Conservation (phyloP, 345 rosid species). For the Brassica carinata region DNA sequence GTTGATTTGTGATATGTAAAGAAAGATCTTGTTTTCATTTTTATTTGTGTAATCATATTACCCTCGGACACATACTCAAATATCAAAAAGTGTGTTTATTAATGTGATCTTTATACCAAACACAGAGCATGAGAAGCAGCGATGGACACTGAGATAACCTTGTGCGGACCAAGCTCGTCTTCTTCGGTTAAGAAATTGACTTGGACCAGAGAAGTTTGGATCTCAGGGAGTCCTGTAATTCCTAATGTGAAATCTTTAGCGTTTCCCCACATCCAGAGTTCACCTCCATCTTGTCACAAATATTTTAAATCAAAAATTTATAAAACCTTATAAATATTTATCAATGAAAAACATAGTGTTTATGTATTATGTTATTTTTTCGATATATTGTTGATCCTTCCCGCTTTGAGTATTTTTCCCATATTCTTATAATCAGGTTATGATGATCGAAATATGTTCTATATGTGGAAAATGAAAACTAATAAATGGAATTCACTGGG, state of each 20-base stretch:
- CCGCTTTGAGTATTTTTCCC: too few species aligned
- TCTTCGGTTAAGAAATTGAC: slow-evolving; percentile 76
- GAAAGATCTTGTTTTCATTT: background rate
- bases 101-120: slow-evolving; percentile 59
- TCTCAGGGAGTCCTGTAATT: slow-evolving; percentile 79
- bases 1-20: background rate
- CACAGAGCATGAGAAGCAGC: slow-evolving; percentile 94
- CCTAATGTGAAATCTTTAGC: slow-evolving; percentile 84
- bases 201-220: slow-evolving; percentile 66
- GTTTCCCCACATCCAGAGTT: slow-evolving; percentile 96
- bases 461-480: too few species aligned
- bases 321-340: too few species aligned
- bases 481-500: too few species aligned
- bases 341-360: too few species aligned
- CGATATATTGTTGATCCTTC: too few species aligned
- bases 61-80: background rate
- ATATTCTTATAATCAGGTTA: too few species aligned
- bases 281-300: slow-evolving; percentile 56
- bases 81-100: background rate
- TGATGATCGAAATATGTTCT: too few species aligned
- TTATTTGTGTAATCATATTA: slow-evolving; percentile 19
- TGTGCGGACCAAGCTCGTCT: slow-evolving; percentile 56
- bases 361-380: too few species aligned
- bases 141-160: slow-evolving; percentile 66
- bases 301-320: too few species aligned